These are phyloP conservation scores for Phycomyces blakesleeanus DNA, from an alignment of 192 early-diverging fungal genomes.

Conservation along the genomic window DNA sequence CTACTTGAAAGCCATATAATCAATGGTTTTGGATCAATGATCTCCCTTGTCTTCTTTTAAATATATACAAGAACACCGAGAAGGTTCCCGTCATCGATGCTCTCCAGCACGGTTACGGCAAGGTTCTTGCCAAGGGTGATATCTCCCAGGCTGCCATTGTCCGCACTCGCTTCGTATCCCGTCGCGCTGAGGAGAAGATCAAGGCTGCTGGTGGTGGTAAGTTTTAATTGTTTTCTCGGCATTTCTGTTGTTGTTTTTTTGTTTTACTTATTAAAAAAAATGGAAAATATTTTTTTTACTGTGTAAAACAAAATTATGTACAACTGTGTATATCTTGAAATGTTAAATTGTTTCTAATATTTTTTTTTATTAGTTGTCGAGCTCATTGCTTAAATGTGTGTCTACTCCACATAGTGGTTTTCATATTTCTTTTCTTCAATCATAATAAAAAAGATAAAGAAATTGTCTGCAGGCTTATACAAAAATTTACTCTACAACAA, in stretches of 20 bases:
- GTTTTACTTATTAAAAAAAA: too few relatives aligned
- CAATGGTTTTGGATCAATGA: too few relatives aligned
- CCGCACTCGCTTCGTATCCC: slow-evolving; percentile 89
- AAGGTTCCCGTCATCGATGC: slow-evolving; percentile 93
- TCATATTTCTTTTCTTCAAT: background rate
- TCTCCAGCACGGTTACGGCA: slow-evolving; percentile 81
- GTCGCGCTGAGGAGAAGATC: slow-evolving; percentile 98
- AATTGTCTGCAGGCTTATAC: background rate
- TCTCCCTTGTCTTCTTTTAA: too few relatives aligned
- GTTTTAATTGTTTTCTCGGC: background rate
- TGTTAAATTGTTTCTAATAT: too few relatives aligned
- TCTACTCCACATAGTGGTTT: background rate
- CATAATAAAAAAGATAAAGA: background rate
- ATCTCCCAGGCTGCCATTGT: slow-evolving; percentile 94
- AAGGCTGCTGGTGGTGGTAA: slow-evolving; percentile 88
- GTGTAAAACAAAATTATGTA: too few relatives aligned
- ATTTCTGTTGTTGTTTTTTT: too few relatives aligned
- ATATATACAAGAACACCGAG: slow-evolving; percentile 82
- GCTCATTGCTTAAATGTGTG: slow-evolving; percentile 59
- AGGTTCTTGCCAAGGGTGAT: slow-evolving; percentile 94
- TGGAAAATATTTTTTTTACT: too few relatives aligned
- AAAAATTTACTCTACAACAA: too few relatives aligned
- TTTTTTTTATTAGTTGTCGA: slow-evolving; percentile 42
- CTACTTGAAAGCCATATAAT: too few relatives aligned
- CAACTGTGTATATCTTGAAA: too few relatives aligned